Percentiles rank a stretch among this genome's conserved stretches.
Evolutionary conservation across 1,284 basidiomycete species (phyloP).

Genomic region (Melanopsichium pennsylvanicum): DNA sequence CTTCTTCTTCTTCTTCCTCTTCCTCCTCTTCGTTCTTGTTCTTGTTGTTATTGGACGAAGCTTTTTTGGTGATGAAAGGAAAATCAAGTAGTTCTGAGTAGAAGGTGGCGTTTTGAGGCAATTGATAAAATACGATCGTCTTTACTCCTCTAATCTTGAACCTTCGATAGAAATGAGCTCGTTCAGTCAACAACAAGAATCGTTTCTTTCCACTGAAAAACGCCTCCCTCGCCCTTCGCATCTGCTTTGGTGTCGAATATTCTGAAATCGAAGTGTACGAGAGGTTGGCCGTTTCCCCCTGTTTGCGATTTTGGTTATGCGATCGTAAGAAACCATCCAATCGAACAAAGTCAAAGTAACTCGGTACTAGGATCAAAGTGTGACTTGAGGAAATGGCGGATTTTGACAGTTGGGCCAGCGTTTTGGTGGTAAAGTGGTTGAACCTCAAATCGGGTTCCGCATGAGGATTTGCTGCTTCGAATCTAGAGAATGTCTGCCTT

Average conservation of each 20-base stretch:
- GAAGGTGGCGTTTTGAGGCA: conserved; percentile 87
- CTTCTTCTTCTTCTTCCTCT: conserved; percentile 18
- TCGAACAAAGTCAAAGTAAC: conserved; percentile 95
- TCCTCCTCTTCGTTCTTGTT: conserved; percentile 7
- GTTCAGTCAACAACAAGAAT: conserved; percentile 89
- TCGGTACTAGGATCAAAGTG: conserved; percentile 87
- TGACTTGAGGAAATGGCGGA: conserved; percentile 90
- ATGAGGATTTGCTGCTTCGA: conserved; percentile 77
- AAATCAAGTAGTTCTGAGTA: conserved; percentile 87
- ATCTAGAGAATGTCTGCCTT: conserved; percentile 75
- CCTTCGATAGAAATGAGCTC: conserved; percentile 97
- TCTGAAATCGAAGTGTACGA: conserved; percentile 80
- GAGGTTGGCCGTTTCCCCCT: conserved; percentile 67
- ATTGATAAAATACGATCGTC: conserved; percentile 89
- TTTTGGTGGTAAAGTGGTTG: conserved; percentile 82
- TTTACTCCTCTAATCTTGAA: conserved; percentile 76
- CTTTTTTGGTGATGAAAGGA: conserved; percentile 76
- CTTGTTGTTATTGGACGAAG: conserved; percentile 76
- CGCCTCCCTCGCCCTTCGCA: conserved; percentile 86
- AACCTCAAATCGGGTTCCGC: conserved; percentile 88
- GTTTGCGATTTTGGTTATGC: conserved; percentile 64
- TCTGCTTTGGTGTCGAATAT: conserved; percentile 93
- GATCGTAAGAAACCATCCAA: conserved; percentile 83
- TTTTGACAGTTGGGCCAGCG: conserved; percentile 81
- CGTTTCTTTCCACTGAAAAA: conserved; percentile 89